Base-by-base conservation (phyloP, 768 basidiomycete species). In the Suillus plorans region DNA sequence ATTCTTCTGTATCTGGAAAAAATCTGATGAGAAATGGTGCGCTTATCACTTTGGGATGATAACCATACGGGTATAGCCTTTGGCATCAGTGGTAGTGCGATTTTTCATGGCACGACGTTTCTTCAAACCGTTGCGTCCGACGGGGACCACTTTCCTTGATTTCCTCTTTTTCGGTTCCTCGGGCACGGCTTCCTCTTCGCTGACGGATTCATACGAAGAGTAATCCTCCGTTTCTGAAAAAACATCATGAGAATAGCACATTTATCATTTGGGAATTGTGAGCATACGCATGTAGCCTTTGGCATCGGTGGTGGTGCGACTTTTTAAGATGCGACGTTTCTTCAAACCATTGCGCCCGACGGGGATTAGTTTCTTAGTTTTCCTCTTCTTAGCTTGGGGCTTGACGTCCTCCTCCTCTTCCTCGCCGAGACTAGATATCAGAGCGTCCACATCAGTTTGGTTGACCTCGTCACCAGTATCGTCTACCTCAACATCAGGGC, bases 191-290 rank as follows among this genome's bases (percentile, higher is more conserved):
- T 76, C 85, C 37, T 88, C 82, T 63, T 87, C 89, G 6, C 84
- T 85, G 12, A 89, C 90, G 10, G 91, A 92, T 75, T 94, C 92
- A 70, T 91, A 94, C 18, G 86, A 86, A 9, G 90, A 90, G 71
- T 91, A 90, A 72, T 94, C 92, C 71, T 91, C 89, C 50, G 83
- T 88, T 22, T 85, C 92, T 94, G 67, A 0, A 60, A 50, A 12
- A 47, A 5, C 3, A 18, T 49, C 34, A 25, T 12, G 49, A 61
- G 68, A 36, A 41, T 64, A 52, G 62, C 39, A 52, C 22, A 2
- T 45, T 14, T n/a, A 10, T 37, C 13, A 8, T 59, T 61, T 63
- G 22, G 45, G 58, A 18, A 31, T 28, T 1, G 16, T 64, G 44
- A 20, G 77, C 84, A 60, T 71, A 92, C 92, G 83, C 77, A 85